Base-by-base conservation (phyloP, 1,139 yeast species). In the Arxiozyma telluris region DNA sequence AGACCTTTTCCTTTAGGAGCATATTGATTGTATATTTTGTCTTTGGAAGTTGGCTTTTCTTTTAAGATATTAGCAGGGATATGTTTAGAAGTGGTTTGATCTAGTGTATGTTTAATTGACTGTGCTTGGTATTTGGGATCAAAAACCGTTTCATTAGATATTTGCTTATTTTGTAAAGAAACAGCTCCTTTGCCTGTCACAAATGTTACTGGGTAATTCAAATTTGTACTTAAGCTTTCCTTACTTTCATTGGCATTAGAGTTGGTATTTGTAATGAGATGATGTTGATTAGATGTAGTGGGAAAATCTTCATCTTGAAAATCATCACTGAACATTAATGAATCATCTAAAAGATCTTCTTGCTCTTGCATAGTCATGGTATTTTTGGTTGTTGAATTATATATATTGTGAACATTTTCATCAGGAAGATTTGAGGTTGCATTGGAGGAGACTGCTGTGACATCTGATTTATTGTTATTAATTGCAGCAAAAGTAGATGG, bases 251-350 rank as follows among this genome's bases (percentile, higher is more conserved):
- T 48, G 20, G 50, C 44, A 9, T 21, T 25, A 42, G 25, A 34
- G 41, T 57, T 46, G 18, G 30, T 25, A 34, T 21, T 53, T 12
- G 51, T 5, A n/a, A 18, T 41, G 34, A 41, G 15, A 12, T 22
- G 17, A 27, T 39, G 20, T 22, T 45, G 22, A 11, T 41, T 48
- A 20, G 45, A 25, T 25, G 18, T 27, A 20, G 39, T 41, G 9
- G n/a, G 30, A 23, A 66, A 54, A 51, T 67, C 70, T 11, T 67
- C 71, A 46, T 67, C 71, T 56, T 64, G 69, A 15, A 72, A 54
- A 55, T 84, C 90, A 63, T 84, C 91, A 62, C 88, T 82, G 61
- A 83, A 83, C 54, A 78, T 71, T 58, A 83, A 78, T 2, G 88
- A 83, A 59, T 83, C 90, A 53, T 84, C 89, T 57, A 81, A 73